Evolutionary conservation across 1,139 yeast species (phyloP).

Genomic region (Candida sp.): DNA sequence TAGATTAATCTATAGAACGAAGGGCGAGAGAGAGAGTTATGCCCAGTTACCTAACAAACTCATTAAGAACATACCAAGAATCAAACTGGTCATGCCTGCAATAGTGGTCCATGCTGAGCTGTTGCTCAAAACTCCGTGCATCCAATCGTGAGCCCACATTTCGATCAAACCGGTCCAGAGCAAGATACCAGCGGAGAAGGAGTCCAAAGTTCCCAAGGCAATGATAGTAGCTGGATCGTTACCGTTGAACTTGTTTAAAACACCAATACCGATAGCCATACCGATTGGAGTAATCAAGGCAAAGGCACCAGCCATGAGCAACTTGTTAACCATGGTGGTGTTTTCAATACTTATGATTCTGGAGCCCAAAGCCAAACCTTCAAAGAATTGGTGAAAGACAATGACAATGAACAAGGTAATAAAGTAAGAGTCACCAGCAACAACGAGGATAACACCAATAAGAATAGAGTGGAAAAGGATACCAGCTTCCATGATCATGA

Average conservation of each 20-base stretch:
- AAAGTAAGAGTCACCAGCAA: constrained; percentile 39
- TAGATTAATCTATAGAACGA: no score
- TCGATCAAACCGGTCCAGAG: constrained; percentile 39
- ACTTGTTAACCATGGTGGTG: constrained; percentile 28
- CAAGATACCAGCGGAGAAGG: constrained; percentile 38
- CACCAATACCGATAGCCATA: constrained; percentile 43
- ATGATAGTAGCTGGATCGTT: constrained; percentile 32
- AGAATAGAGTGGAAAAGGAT: constrained; percentile 47
- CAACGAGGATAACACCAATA: constrained; percentile 42
- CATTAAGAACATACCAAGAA: constrained; percentile 40
- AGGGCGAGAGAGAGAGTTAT: constrained; percentile 5
- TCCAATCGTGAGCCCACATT: constrained; percentile 39
- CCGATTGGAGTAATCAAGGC: constrained; percentile 40
- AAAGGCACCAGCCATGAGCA: constrained; percentile 30
- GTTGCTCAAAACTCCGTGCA: constrained; percentile 28
- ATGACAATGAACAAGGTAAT: constrained; percentile 39
- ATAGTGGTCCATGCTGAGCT: constrained; percentile 23
- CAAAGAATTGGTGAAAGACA: constrained; percentile 46
- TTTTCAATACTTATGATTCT: constrained; percentile 39
- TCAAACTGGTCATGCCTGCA: constrained; percentile 23
- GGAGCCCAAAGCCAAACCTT: constrained; percentile 46
- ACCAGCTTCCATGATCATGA: constrained; percentile 42
- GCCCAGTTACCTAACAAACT: constrained; percentile 47
- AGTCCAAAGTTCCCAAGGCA: constrained; percentile 36
- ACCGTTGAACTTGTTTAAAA: constrained; percentile 29